Base-by-base conservation (phyloP, 2,329 filamentous ascomycete genomes). In the Arthrobotrys musiformis region DNA sequence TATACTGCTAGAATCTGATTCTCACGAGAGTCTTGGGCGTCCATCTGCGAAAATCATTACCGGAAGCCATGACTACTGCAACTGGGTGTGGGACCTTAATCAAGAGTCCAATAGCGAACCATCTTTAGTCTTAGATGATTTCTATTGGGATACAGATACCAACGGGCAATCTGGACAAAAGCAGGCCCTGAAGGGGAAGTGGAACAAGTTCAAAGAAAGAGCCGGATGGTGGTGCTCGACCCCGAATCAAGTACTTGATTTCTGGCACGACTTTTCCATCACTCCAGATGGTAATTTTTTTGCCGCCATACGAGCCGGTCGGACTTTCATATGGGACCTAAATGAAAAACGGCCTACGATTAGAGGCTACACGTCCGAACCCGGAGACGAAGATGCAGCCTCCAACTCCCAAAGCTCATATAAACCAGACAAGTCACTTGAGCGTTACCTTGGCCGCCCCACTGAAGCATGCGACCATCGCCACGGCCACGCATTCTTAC, bases 191-290 rank as follows among this genome's bases (percentile, higher is more conserved):
- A 79, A 42, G 13, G 68, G 56, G 17, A 52, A 68, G 11, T 81
- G 80, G 80, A 79, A 79, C 54, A 80, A 79, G 13, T 78, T 50
- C 19, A 80, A 79, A 44, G 80, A 81, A 46, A 77, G 80, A 30
- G 80, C 80, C 1, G 80, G 80, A 19, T 81, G 80, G 80, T 81
- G 80, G 80, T 79, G 80, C 17, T 78, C 64, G 19, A 81, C 80
- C 6, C 80, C 79, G 17, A 81, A 81, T 35, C 80, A 81, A 30
- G 72, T 81, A 7, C 74, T 81, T 40, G 80, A 80, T 35, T 81
- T 79, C 56, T 81, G 80, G 80, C 80, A 81, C 9, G 79, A 75
- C 50, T 78, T 80, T 52, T 68, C 79, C 4, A 64, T 75, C 3
- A 79, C 78, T n/a, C 37, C 73, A 4, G 78, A 79, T 19, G 77